These are phyloP conservation scores for Tardiomyces depauwii DNA, from an alignment of 1,139 yeast species.

Conservation along the genomic window DNA sequence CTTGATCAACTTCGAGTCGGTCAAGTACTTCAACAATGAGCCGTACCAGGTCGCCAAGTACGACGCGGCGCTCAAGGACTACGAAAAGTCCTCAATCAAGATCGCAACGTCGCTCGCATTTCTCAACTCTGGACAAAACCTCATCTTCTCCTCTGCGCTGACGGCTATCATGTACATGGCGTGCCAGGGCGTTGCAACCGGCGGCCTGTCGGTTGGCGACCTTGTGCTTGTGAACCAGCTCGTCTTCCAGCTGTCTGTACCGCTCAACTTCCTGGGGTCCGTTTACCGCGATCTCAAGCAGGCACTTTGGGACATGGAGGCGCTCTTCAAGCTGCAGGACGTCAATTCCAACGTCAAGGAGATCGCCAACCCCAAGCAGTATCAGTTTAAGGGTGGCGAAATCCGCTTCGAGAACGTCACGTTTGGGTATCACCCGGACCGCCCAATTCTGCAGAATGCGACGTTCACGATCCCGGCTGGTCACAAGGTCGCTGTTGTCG, in stretches of 20 bases:
- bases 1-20: slow-evolving; percentile 86
- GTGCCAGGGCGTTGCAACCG: slow-evolving; percentile 81
- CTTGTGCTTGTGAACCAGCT: slow-evolving; percentile 91
- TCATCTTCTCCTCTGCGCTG: slow-evolving; percentile 82
- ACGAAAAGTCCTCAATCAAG: slow-evolving; percentile 74
- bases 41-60: slow-evolving; percentile 67
- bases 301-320: slow-evolving; percentile 86
- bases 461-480: slow-evolving; percentile 86
- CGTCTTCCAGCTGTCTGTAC: slow-evolving; percentile 91
- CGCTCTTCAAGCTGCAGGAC: slow-evolving; percentile 71
- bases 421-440: slow-evolving; percentile 81
- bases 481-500: slow-evolving; percentile 81
- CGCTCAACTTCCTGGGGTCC: slow-evolving; percentile 86
- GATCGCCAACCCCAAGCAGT: slow-evolving; percentile 42
- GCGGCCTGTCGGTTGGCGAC: slow-evolving; percentile 85
- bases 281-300: slow-evolving; percentile 93
- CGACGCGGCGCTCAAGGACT: slow-evolving; percentile 59
- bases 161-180: slow-evolving; percentile 99
- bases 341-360: slow-evolving; percentile 59
- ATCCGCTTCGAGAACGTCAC: slow-evolving; percentile 84
- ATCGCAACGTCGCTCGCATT: slow-evolving; percentile 90
- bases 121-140: slow-evolving; percentile 83
- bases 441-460: slow-evolving; percentile 77
- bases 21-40: slow-evolving; percentile 89
- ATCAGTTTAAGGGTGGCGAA: slow-evolving; percentile 50